These are phyloP conservation scores for Aurifilum marmelostoma DNA, from an alignment of 2,329 filamentous ascomycete genomes.

Conservation along the genomic window DNA sequence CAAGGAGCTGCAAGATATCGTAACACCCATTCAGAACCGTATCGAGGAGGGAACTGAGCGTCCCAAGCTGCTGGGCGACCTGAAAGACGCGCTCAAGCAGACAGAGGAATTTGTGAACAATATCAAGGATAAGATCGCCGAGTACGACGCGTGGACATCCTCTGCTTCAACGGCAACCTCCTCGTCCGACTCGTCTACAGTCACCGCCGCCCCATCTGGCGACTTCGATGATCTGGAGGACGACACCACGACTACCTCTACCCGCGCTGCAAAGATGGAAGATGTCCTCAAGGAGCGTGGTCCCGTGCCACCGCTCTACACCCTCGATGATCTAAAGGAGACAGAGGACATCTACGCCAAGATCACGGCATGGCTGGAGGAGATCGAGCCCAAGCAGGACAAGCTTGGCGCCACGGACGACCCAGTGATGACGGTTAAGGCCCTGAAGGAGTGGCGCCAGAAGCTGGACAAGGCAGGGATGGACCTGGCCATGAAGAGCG, in stretches of 20 bases:
- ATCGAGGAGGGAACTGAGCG: conserved; percentile 72
- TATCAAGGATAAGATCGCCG: conserved; percentile 70
- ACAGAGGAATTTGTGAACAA: conserved; percentile 71
- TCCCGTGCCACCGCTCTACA: conserved; percentile 70
- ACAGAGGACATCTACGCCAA: conserved; percentile 66
- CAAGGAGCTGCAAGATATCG: conserved; percentile 75
- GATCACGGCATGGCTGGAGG: conserved; percentile 73
- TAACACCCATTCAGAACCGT: conserved; percentile 75
- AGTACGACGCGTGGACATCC: conserved; percentile 66
- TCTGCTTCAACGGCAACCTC: conserved; percentile 57
- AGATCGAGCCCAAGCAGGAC: conserved; percentile 71
- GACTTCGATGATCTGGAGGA: conserved; percentile 80
- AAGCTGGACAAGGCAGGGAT: conserved; percentile 72
- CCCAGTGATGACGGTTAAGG: conserved; percentile 72
- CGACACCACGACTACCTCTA: conserved; percentile 48
- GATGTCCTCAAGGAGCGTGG: conserved; percentile 50
- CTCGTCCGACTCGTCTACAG: conserved; percentile 41
- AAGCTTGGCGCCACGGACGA: conserved; percentile 72
- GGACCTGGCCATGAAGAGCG: conserved; percentile 71
- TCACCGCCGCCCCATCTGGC: conserved; percentile 52
- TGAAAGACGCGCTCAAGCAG: conserved; percentile 73
- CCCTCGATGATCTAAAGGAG: conserved; percentile 68
- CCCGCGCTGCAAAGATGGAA: conserved; percentile 49
- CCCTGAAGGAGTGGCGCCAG: conserved; percentile 69
- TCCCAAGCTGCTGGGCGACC: conserved; percentile 66